These are phyloP conservation scores for Chlamydomonas reinhardtii DNA, from an alignment of 163 green algal species.

Conservation along the genomic window DNA sequence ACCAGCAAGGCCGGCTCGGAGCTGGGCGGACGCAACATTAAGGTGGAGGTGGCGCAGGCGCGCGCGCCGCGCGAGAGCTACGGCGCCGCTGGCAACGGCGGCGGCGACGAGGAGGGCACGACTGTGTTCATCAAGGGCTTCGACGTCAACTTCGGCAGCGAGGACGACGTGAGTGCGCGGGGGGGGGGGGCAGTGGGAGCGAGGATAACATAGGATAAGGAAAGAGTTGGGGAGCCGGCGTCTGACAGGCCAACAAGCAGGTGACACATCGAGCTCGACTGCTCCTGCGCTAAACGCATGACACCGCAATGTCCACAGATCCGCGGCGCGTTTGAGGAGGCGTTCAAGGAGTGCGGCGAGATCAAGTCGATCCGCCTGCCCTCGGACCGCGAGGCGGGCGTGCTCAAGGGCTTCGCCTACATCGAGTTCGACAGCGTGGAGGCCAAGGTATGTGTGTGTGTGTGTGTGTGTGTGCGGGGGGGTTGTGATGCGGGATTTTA, in stretches of 20 bases:
- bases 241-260: no score
- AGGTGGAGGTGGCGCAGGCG: slow-evolving; percentile 78
- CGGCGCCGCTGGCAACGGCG: slow-evolving; percentile 11
- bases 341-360: slow-evolving; percentile 86
- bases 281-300: no score
- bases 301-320: not conserved
- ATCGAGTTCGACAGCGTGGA: slow-evolving; percentile 89
- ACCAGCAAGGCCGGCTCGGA: slow-evolving; percentile 66
- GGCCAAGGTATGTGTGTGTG: slow-evolving; percentile 79
- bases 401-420: slow-evolving; percentile 90
- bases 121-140: slow-evolving; percentile 98
- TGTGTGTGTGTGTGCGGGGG: no score
- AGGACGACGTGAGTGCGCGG: slow-evolving; percentile 46
- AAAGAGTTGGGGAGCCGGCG: no score
- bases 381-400: slow-evolving; percentile 69
- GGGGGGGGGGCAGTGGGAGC: no score
- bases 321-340: slow-evolving; percentile 67
- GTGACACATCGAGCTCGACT: no score
- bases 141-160: slow-evolving; percentile 80
- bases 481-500: no score
- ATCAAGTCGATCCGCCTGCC: slow-evolving; percentile 75
- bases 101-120: slow-evolving; percentile 70
- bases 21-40: slow-evolving; percentile 80
- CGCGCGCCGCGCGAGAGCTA: slow-evolving; percentile 37
- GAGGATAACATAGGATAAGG: no score